phyloP scores from a whole-genome alignment of 495 filamentous ascomycete species.

The Xylaria acuta region DNA sequence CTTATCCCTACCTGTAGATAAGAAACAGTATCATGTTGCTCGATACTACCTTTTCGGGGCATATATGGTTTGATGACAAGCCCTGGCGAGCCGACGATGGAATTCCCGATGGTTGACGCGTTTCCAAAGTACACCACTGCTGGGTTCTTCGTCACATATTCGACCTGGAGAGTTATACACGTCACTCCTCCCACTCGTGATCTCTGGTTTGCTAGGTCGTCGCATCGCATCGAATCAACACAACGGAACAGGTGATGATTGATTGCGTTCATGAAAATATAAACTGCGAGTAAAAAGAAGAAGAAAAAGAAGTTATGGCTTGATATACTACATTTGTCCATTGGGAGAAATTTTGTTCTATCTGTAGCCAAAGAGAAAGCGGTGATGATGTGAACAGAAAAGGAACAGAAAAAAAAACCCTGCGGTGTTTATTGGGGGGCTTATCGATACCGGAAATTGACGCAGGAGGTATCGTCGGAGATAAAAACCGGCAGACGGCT shows the following conservation, averaged over 20 bases:
- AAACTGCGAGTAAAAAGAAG: not conserved
- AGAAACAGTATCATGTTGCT: not conserved
- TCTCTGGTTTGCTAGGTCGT: not conserved
- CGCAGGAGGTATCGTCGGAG: not conserved
- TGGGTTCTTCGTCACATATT: not conserved
- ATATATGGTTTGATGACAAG: not conserved
- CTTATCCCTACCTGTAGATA: not conserved
- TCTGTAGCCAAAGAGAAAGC: not conserved
- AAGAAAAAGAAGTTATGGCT: not conserved
- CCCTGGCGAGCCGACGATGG: not conserved
- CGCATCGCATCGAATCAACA: too few species aligned
- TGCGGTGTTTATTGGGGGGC: not conserved
- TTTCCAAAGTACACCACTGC: not conserved
- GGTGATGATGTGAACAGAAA: not conserved
- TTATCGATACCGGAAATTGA: constrained; percentile 4
- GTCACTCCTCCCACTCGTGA: not conserved
- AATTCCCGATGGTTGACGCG: not conserved
- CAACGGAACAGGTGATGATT: not conserved
- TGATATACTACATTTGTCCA: not conserved
- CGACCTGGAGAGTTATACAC: not conserved
- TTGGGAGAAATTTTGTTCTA: not conserved
- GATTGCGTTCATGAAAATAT: not conserved
- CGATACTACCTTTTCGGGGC: not conserved
- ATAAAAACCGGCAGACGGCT: not conserved
- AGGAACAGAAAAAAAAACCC: not conserved